Evolutionary conservation across 179 eudicot species (phyloP).

Genomic region (Monotropa hypopitys): DNA sequence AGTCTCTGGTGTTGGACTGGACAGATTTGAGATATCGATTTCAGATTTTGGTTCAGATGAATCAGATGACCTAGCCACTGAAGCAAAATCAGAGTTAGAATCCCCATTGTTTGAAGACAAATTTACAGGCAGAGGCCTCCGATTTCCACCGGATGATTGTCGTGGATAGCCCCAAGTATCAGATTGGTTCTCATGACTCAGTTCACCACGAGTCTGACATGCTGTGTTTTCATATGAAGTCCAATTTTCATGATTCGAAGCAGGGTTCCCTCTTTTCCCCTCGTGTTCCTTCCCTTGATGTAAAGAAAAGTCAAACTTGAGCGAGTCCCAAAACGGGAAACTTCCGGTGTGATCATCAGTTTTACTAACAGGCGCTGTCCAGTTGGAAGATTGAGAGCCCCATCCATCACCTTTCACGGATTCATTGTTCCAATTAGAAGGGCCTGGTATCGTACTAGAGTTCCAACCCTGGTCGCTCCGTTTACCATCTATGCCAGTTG

Average conservation of each 20-base stretch:
- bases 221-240: conserved; percentile 9
- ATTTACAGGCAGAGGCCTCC: conserved; percentile 26
- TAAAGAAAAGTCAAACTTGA: conserved; percentile 4
- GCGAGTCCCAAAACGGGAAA: conserved; percentile 7
- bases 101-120: conserved; percentile 27
- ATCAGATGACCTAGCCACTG: conserved; percentile 26
- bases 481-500: conserved; percentile 17
- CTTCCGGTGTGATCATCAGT: conserved; percentile 7
- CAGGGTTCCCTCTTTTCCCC: conserved; percentile 8
- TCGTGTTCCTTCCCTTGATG: conserved; percentile 6
- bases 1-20: conserved; percentile 26
- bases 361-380: conserved; percentile 10
- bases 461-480: conserved; percentile 27
- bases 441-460: conserved; percentile 19
- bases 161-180: conserved; percentile 20
- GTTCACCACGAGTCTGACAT: conserved; percentile 17
- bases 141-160: conserved; percentile 34
- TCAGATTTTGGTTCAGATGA: conserved; percentile 17
- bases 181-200: conserved; percentile 17
- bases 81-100: conserved; percentile 17
- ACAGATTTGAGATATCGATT: conserved; percentile 22
- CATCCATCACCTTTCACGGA: conserved; percentile 10
- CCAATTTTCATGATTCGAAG: conserved; percentile 12
- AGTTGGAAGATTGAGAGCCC: conserved; percentile 12
- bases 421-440: conserved; percentile 21